Conservation (phyloP, 495 filamentous ascomycete genomes). For the Xylaria venustula region DNA sequence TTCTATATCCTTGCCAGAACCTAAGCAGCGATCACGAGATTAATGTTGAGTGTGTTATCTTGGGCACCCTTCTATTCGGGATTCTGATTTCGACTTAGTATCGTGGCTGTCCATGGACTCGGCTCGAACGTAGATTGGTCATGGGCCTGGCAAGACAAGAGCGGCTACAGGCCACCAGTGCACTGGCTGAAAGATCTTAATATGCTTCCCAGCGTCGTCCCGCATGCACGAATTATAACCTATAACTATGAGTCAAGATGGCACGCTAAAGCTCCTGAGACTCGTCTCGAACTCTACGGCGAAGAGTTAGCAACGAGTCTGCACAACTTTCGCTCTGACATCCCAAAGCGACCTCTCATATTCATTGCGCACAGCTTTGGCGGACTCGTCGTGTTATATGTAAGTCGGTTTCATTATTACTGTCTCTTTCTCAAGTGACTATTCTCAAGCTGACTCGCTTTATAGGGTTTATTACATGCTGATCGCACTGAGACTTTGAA, state of each 20-base stretch:
- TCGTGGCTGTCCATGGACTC: slow-evolving; percentile 14
- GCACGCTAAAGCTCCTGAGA: neutral
- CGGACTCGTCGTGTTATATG: neutral
- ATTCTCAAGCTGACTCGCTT: neutral
- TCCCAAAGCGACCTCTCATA: neutral
- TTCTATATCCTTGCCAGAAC: neutral
- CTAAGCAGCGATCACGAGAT: neutral
- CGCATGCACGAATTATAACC: neutral
- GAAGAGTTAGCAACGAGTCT: neutral
- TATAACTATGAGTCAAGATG: slow-evolving; percentile 8
- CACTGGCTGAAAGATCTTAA: slow-evolving; percentile 3
- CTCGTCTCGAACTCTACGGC: slow-evolving; percentile 1
- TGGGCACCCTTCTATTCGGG: neutral
- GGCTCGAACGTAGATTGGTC: slow-evolving; percentile 13
- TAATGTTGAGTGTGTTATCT: neutral
- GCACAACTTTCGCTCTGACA: neutral
- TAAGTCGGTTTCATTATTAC: neutral
- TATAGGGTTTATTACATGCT: neutral
- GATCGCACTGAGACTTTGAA: neutral
- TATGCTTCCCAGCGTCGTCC: neutral
- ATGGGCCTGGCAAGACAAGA: slow-evolving; percentile 8
- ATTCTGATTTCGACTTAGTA: neutral
- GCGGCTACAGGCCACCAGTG: neutral
- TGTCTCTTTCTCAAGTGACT: neutral
- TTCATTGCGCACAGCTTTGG: slow-evolving; percentile 6